Base-by-base conservation (phyloP, 2,329 filamentous ascomycete genomes). In the Thermothelomyces thermophilus region DNA sequence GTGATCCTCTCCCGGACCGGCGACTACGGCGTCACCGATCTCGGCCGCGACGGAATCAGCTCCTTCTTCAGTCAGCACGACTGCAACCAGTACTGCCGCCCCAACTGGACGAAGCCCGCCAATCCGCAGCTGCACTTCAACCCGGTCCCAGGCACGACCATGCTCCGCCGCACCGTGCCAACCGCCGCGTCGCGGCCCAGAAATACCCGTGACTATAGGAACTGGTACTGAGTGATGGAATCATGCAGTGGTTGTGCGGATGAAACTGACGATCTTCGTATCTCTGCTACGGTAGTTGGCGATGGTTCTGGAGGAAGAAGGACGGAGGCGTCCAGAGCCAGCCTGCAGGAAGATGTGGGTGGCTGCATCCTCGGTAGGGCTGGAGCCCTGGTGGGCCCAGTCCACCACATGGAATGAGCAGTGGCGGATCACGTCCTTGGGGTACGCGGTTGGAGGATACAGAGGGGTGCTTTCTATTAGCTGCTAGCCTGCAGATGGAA, bases 21-120 rank as follows among this genome's bases (percentile, higher is more conserved):
- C n/a, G 57, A 67, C 8, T 71, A 66, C 41, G 68, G 69, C 17
- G 62, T 66, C 19, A 66, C 68, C 1, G 70, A 72, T 46, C 62
- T 72, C 5, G 69, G 69, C 3, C 53, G 62, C 5, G 43, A 62
- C 0, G 69, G 68, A 3, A 71, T 73, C 54, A 63, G 58, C 44
- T 64, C 65, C 1, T 72, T 72, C 55, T 72, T 71, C 57, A 59
- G 57, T 41, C 56, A 62, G 26, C 68, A 72, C 50, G 3, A 11
- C 9, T 71, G 69, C 58, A 66, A 48, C 42, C 4, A 46, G n/a
- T 49, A 35, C 28, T 55, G 48, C 45, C 59, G 61, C 33, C 30
- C 47, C 3, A 44, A 62, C 50, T 68, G 58, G 60, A 50, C 53
- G 33, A 40, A 37, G 26, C 60, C 58, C 1, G 43, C 46, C 26